These are phyloP conservation scores for Metschnikowia dekortorum DNA, from an alignment of 805 yeast genomes.

Conservation along the genomic window DNA sequence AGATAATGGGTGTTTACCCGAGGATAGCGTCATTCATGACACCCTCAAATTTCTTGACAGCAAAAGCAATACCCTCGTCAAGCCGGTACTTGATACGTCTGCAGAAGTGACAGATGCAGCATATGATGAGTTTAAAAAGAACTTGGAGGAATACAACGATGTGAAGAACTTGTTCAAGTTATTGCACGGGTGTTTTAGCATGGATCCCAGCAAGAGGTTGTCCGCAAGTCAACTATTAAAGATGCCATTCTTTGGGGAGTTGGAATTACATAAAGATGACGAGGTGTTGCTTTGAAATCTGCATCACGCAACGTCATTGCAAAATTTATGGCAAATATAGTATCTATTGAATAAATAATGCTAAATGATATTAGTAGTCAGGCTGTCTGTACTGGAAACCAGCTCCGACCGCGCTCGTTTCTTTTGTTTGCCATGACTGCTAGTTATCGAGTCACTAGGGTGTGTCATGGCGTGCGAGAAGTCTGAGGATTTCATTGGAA, in stretches of 20 bases:
- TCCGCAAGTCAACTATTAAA: conserved; percentile 54
- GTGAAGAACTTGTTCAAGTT: conserved; percentile 50
- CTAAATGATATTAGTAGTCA: conserved; percentile 5
- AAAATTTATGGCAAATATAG: background rate
- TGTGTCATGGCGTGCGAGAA: background rate
- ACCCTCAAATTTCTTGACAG: conserved; percentile 48
- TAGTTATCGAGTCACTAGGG: background rate
- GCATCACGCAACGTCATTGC: background rate
- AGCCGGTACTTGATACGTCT: conserved; percentile 17
- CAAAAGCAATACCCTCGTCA: conserved; percentile 30
- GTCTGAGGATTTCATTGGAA: background rate
- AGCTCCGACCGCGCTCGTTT: conserved; percentile 18
- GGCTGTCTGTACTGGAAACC: conserved; percentile 18
- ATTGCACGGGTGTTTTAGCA: conserved; percentile 51
- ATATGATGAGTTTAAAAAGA: conserved; percentile 15
- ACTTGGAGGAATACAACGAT: conserved; percentile 31
- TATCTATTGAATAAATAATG: conserved; percentile 2
- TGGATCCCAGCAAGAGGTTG: conserved; percentile 56
- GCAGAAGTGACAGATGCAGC: conserved; percentile 12
- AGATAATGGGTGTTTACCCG: conserved; percentile 59
- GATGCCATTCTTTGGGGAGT: conserved; percentile 56
- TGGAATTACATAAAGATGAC: conserved; percentile 26
- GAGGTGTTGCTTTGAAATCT: conserved; percentile 23
- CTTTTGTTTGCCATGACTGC: conserved; percentile 1
- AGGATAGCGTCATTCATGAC: conserved; percentile 68